Conservation (phyloP, 108 stramenopile species). For the Fragilariopsis cylindrus region DNA sequence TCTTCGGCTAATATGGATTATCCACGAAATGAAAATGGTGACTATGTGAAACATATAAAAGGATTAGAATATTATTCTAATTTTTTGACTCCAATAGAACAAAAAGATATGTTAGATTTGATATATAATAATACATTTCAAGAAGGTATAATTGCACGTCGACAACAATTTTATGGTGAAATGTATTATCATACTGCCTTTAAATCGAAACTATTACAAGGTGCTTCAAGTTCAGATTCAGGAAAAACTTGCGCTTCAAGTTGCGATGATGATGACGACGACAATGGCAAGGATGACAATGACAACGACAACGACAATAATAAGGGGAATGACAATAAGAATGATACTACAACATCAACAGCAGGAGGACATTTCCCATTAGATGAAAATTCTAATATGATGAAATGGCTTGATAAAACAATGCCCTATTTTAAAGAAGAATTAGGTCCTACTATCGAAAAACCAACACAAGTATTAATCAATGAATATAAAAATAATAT, state of each 20-base stretch:
- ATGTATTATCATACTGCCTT: constrained; percentile 29
- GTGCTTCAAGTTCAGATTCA: neutral
- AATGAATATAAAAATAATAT: constrained; percentile 34
- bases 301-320: neutral
- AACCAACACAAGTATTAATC: constrained; percentile 24
- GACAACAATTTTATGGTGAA: constrained; percentile 36
- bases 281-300: neutral
- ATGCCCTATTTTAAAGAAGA: constrained; percentile 7
- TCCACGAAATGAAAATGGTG: neutral
- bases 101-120: constrained; percentile 12
- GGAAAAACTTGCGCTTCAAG: neutral
- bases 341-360: neutral
- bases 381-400: constrained; percentile 4
- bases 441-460: neutral
- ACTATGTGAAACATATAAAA: neutral
- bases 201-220: constrained; percentile 10
- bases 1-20: too few relatives aligned
- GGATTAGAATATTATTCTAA: constrained; percentile 27
- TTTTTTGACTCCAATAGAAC: constrained; percentile 12
- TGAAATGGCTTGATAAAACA: constrained; percentile 4
- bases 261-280: neutral
- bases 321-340: too few relatives aligned
- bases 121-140: constrained; percentile 25
- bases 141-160: constrained; percentile 24
- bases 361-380: too few relatives aligned